Percentiles rank a stretch among this genome's conserved stretches.
Conservation (phyloP, 1,284 basidiomycete species). For the Melampsora larici-populina region DNA sequence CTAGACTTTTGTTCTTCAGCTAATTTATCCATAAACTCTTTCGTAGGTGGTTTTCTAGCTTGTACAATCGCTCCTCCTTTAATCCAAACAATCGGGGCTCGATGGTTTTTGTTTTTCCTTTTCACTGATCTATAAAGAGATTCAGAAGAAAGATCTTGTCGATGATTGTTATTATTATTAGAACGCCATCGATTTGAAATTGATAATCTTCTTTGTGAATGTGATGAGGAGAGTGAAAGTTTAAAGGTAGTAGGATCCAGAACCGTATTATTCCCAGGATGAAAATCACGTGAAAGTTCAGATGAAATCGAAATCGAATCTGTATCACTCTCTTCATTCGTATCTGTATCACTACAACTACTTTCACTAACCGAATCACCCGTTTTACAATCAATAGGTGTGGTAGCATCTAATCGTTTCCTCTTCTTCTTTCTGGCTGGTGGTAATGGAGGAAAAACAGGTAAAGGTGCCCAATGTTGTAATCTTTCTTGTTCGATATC, state of each 20-base stretch:
- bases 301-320: conserved; percentile 25
- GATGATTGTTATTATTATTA: background rate
- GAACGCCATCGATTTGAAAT: conserved; percentile 25
- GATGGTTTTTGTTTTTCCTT: background rate
- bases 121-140: background rate
- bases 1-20: conserved; percentile 19
- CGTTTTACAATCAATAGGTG: conserved; percentile 24
- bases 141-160: background rate
- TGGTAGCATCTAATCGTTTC: conserved; percentile 26
- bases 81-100: conserved; percentile 33
- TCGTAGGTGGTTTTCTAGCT: conserved; percentile 35
- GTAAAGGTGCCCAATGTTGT: conserved; percentile 33
- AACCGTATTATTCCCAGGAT: background rate
- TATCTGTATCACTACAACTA: conserved; percentile 34
- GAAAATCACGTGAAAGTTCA: conserved; percentile 7
- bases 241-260: conserved; percentile 19
- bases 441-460: conserved; percentile 38
- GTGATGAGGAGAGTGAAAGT: conserved; percentile 12
- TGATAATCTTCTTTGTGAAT: conserved; percentile 13
- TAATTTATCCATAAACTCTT: conserved; percentile 35
- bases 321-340: conserved; percentile 11
- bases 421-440: conserved; percentile 27
- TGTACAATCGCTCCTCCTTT: conserved; percentile 39
- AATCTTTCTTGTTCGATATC: conserved; percentile 28
- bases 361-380: conserved; percentile 33